phyloP scores from a whole-genome alignment of 1,284 basidiomycete species.

The Pascua guehoae region DNA sequence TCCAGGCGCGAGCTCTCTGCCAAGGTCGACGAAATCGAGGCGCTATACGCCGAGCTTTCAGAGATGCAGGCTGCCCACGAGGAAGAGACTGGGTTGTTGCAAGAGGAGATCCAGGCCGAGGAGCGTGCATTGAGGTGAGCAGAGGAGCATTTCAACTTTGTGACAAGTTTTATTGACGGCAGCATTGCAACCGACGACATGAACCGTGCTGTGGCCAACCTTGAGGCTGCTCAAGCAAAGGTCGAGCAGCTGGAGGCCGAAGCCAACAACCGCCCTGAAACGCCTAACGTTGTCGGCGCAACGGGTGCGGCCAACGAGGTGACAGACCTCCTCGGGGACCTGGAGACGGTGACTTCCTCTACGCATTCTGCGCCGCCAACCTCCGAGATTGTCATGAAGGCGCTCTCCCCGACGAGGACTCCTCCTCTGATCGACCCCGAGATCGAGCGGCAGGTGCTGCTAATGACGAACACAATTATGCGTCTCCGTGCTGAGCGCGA shows the following conservation, averaged over 20 bases:
- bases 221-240: constrained; percentile 1
- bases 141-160: no score
- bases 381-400: no score
- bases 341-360: no score
- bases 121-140: no score
- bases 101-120: constrained; percentile 17
- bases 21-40: constrained; percentile 10
- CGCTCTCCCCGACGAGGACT: no score
- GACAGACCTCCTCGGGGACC: no score
- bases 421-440: no score
- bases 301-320: not conserved
- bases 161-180: no score
- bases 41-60: constrained; percentile 17
- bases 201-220: not conserved
- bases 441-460: not conserved
- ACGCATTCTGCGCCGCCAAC: no score
- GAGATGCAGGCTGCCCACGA: constrained; percentile 5
- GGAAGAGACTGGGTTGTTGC: constrained; percentile 4
- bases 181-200: not conserved
- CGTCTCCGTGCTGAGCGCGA: constrained; percentile 17
- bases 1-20: not conserved
- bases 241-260: not conserved
- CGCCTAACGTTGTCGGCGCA: not conserved
- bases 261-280: not conserved
- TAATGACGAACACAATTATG: constrained; percentile 13